phyloP scores from a whole-genome alignment of 306 rosid genomes.

The Prunus davidiana region DNA sequence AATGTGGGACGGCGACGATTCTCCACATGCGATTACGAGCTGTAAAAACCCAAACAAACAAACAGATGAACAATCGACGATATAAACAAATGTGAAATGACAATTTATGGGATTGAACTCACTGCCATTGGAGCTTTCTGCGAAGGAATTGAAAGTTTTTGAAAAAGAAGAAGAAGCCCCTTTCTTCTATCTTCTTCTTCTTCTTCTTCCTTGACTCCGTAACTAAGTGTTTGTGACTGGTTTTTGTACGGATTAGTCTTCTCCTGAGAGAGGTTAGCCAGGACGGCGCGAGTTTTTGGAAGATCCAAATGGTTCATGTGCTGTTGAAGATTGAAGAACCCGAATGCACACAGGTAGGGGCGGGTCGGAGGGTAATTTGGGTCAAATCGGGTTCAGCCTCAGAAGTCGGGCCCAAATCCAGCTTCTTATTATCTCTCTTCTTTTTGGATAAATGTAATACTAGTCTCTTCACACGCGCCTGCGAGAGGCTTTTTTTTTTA shows the following conservation, averaged over 20 bases:
- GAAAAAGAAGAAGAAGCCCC: constrained; percentile 3
- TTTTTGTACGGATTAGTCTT: neutral
- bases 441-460: neutral
- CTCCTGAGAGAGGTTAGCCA: neutral
- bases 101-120: neutral
- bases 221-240: neutral
- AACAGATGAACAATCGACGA: neutral
- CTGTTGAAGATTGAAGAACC: neutral
- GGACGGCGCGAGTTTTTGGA: neutral
- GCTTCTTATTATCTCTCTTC: neutral
- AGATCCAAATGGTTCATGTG: neutral
- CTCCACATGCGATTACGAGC: constrained; percentile 37
- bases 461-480: too few species aligned
- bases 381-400: neutral
- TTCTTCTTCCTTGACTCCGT: constrained; percentile 7
- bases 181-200: neutral
- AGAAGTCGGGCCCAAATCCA: neutral
- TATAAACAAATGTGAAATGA: too few species aligned
- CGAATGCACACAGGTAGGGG: neutral
- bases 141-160: neutral
- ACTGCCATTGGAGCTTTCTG: constrained; percentile 27
- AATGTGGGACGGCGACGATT: constrained; percentile 33
- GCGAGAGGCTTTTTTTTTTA: too few species aligned
- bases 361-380: neutral
- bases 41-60: constrained; percentile 11